These are phyloP conservation scores for Trichoderma breve DNA, from an alignment of 2,329 filamentous ascomycete species.

Conservation along the genomic window DNA sequence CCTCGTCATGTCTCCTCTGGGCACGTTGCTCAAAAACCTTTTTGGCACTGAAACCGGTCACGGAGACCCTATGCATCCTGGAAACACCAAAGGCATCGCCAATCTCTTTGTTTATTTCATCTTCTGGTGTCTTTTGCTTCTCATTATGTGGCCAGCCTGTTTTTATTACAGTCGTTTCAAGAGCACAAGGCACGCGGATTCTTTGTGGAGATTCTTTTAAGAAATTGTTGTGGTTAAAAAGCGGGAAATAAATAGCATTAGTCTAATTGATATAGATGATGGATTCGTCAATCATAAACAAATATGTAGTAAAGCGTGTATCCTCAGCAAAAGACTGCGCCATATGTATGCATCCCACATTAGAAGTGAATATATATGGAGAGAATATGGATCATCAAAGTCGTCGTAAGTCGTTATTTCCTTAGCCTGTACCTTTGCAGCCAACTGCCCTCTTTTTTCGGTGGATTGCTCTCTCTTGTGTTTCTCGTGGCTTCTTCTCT, in stretches of 20 bases:
- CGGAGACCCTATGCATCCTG: constrained; percentile 28
- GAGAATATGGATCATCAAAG: neutral
- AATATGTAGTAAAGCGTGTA: neutral
- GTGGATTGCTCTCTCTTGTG: neutral
- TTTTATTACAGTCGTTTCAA: constrained; percentile 45
- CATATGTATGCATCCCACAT: neutral
- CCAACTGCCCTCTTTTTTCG: constrained; percentile 13
- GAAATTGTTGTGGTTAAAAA: neutral
- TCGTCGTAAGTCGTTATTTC: constrained; percentile 9
- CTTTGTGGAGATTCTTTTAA: constrained; percentile 47
- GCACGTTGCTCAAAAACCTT: constrained; percentile 26
- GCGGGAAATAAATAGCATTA: neutral
- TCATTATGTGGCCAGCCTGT: constrained; percentile 43
- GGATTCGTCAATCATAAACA: neutral
- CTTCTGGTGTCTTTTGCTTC: constrained; percentile 37
- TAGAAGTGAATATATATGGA: neutral
- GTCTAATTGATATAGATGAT: neutral
- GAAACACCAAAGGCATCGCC: constrained; percentile 35
- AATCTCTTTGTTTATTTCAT: constrained; percentile 38
- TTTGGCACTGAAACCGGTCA: constrained; percentile 37
- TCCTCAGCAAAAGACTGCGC: neutral
- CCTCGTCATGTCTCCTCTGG: constrained; percentile 28
- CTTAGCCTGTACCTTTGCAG: neutral
- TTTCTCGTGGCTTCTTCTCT: neutral
- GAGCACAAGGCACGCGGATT: constrained; percentile 40